Evolutionary conservation across 2,329 filamentous ascomycete genomes (phyloP).

Genomic region (Trichoderma simmonsii): DNA sequence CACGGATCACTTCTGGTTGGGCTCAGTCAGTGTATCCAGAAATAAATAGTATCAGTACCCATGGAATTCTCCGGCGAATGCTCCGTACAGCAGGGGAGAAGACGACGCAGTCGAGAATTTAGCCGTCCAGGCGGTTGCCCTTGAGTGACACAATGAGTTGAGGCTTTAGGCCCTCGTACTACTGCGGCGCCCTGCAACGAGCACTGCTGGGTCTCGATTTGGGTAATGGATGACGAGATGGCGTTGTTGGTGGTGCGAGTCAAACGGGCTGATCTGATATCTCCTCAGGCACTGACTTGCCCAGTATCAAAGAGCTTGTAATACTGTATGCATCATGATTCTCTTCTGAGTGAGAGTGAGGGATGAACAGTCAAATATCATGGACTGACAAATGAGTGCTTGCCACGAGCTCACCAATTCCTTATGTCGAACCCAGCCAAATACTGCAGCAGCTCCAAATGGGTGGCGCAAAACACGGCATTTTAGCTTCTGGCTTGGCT

Average conservation of each 20-base stretch:
- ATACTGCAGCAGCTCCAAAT: not conserved
- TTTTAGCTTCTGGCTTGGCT: conserved; percentile 7
- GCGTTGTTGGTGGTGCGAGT: not conserved
- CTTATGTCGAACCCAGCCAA: not conserved
- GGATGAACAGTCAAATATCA: not conserved
- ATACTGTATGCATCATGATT: not conserved
- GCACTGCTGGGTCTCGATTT: not conserved
- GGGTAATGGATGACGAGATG: not conserved
- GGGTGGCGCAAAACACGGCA: not conserved
- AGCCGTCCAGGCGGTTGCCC: not conserved
- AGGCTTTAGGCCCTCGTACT: not conserved
- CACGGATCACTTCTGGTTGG: not conserved
- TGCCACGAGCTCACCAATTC: not conserved
- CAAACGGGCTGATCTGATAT: not conserved
- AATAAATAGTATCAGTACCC: not conserved
- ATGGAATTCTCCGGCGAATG: conserved; percentile 1
- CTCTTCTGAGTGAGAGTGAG: not conserved
- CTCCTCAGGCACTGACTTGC: not conserved
- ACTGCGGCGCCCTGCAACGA: not conserved
- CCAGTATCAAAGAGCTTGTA: not conserved
- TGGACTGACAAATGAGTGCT: not conserved
- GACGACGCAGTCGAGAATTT: not conserved
- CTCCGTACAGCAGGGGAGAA: not conserved
- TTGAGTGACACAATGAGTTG: not conserved
- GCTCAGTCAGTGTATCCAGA: not conserved